Evolutionary conservation across 169 alveolate species (phyloP).

Genomic region (Theileria parva): DNA sequence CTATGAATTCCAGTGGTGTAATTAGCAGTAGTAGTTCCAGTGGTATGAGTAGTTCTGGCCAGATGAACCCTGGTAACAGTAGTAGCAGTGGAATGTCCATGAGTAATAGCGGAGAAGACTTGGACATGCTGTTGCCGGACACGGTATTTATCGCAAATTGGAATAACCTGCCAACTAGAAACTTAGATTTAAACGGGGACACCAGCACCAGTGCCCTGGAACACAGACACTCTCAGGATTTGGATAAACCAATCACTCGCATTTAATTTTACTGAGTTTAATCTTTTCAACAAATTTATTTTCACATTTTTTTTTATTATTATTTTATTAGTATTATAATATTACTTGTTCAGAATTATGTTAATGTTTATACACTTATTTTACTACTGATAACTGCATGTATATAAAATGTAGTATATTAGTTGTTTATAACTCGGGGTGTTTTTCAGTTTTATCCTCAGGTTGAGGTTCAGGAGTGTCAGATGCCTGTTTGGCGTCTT

Average conservation of each 20-base stretch:
- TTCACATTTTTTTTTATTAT: too few species aligned
- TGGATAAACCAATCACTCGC: conserved; percentile 7
- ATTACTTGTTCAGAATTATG: too few species aligned
- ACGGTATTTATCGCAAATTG: conserved; percentile 41
- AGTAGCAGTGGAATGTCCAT: neutral
- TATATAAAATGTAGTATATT: neutral
- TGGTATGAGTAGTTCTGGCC: neutral
- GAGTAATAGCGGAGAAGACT: neutral
- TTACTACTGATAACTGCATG: neutral
- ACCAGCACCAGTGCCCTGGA: conserved; percentile 41
- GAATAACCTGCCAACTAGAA: conserved; percentile 9
- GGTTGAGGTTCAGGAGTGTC: neutral
- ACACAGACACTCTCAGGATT: neutral
- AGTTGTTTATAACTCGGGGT: conserved; percentile 8
- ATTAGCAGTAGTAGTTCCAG: neutral
- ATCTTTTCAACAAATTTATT: neutral
- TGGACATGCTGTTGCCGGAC: conserved; percentile 28
- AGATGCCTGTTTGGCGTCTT: neutral
- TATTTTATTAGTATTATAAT: too few species aligned
- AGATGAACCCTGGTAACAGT: neutral
- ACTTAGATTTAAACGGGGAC: conserved; percentile 21
- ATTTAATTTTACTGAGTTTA: neutral
- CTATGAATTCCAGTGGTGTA: neutral
- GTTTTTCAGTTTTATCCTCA: neutral
- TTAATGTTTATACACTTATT: too few species aligned